Conservation (phyloP, 2,329 filamentous ascomycete species). For the Zymoseptoria ardabiliae region DNA sequence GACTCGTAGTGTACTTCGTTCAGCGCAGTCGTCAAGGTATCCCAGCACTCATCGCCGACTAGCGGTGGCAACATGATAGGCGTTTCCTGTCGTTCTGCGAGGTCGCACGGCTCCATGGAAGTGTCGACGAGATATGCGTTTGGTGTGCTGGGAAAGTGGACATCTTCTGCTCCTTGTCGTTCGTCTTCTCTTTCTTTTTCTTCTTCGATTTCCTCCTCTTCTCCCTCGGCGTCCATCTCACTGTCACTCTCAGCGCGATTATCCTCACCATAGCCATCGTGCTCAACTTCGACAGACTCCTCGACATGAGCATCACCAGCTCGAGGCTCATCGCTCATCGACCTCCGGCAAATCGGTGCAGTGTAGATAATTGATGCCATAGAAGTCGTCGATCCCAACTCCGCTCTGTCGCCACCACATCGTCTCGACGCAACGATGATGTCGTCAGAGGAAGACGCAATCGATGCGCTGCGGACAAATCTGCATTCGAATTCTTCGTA, state of each 20-base stretch:
- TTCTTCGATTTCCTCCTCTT: not conserved
- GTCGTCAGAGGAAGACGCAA: not conserved
- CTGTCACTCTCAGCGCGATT: not conserved
- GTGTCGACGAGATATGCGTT: not conserved
- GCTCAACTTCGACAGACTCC: no score
- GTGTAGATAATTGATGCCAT: no score
- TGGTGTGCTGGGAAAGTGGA: not conserved
- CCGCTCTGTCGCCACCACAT: not conserved
- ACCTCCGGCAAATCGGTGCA: not conserved
- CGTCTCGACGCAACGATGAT: not conserved
- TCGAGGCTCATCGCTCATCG: not conserved
- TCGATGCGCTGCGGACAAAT: not conserved
- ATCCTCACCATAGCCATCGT: not conserved
- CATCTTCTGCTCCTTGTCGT: not conserved
- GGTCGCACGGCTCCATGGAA: not conserved
- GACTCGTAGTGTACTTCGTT: no score
- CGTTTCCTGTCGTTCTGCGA: not conserved
- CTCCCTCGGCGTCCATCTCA: not conserved
- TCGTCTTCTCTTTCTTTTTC: not conserved
- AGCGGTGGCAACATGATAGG: no score
- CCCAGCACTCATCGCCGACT: no score
- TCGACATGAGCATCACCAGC: no score
- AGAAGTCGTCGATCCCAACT: not conserved
- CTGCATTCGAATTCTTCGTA: not conserved
- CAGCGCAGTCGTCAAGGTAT: not conserved